phyloP scores from a whole-genome alignment of 345 rosid species.

The Eucalyptus sideroxylon region DNA sequence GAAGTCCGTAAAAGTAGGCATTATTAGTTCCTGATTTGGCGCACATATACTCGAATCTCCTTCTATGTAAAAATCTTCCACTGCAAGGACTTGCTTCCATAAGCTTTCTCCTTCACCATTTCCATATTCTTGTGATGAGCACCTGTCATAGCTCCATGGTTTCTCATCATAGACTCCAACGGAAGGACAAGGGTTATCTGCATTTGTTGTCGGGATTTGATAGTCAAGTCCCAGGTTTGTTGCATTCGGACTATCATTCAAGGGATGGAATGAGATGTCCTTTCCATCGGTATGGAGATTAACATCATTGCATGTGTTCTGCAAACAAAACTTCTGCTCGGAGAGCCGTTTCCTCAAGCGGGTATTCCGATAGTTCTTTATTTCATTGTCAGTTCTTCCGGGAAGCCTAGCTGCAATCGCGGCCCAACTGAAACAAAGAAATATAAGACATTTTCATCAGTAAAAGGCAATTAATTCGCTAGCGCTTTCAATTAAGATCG shows the following conservation, averaged over 20 bases:
- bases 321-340: background rate
- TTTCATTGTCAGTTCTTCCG: background rate
- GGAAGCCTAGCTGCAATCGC: background rate
- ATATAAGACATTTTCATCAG: background rate
- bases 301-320: background rate
- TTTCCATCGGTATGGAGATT: background rate
- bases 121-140: background rate
- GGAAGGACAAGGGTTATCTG: background rate
- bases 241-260: background rate
- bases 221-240: background rate
- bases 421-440: background rate
- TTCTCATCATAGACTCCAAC: background rate
- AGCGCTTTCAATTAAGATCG: background rate
- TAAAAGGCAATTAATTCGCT: background rate
- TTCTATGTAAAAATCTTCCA: background rate
- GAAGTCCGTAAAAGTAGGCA: background rate
- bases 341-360: background rate
- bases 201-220: background rate
- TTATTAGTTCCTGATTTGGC: background rate
- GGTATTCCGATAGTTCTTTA: constrained; percentile 2
- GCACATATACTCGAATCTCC: background rate
- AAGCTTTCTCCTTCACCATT: background rate
- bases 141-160: background rate
- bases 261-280: background rate
- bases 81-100: background rate